Evolutionary conservation across 2,329 filamentous ascomycete genomes (phyloP).

Genomic region (Calycina marina): DNA sequence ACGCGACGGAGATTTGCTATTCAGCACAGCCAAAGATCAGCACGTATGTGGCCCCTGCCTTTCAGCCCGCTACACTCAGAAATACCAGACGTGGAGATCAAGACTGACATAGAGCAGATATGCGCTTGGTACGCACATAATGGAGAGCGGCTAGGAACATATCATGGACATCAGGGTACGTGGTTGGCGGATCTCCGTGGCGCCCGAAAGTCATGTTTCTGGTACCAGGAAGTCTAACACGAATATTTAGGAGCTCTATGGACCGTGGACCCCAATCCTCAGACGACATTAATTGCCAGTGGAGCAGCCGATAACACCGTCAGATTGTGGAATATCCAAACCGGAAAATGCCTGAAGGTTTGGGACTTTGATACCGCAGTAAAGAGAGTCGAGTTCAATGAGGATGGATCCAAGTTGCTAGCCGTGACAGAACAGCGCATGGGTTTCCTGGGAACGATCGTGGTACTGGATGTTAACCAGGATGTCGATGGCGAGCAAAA

Average conservation of each 20-base stretch:
- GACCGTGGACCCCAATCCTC: slow-evolving; percentile 94
- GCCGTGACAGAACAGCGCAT: slow-evolving; percentile 98
- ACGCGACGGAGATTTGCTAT: slow-evolving; percentile 1
- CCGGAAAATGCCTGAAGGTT: slow-evolving; percentile 82
- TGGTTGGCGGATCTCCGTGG: no score
- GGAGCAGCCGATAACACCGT: slow-evolving; percentile 98
- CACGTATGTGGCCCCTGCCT: no score
- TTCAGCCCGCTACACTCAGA: no score
- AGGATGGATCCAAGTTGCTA: slow-evolving; percentile 79
- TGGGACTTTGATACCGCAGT: slow-evolving; percentile 97
- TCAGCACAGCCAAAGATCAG: slow-evolving; percentile 1
- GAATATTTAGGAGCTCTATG: slow-evolving; percentile 98
- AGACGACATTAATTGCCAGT: slow-evolving; percentile 79
- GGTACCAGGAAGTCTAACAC: no score
- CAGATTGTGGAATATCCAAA: slow-evolving; percentile 90
- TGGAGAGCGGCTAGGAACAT: slow-evolving; percentile 92
- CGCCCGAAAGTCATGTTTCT: no score
- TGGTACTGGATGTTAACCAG: slow-evolving; percentile 77
- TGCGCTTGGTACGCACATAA: slow-evolving; percentile 97
- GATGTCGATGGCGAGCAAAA: slow-evolving; percentile 73
- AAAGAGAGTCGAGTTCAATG: slow-evolving; percentile 94
- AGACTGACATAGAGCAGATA: no score
- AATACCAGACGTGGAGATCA: slow-evolving; percentile 95
- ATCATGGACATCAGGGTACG: slow-evolving; percentile 91
- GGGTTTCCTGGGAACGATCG: slow-evolving; percentile 87